These are phyloP conservation scores for Fraxinus dipetala DNA, from an alignment of 305 asterid genomes.

Conservation along the genomic window DNA sequence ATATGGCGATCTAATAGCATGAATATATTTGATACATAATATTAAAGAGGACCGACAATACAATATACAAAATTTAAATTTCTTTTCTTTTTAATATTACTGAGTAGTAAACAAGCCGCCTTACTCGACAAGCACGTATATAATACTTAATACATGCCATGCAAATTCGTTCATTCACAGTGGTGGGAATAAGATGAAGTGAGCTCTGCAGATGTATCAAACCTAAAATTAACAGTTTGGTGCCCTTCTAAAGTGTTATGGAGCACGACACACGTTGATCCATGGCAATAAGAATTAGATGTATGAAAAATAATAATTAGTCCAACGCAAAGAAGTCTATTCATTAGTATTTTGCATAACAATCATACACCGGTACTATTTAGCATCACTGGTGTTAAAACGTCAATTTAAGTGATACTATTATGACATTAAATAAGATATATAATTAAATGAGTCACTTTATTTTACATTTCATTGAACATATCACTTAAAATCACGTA, in stretches of 20 bases:
- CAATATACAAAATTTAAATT: neutral
- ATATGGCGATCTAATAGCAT: neutral
- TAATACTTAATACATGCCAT: neutral
- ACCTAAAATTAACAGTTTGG: neutral
- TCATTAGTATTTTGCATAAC: conserved; percentile 16
- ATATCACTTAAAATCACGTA: too few relatives aligned
- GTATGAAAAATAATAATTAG: neutral
- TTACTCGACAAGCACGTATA: neutral
- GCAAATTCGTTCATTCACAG: neutral
- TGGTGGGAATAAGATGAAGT: neutral
- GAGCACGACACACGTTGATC: neutral
- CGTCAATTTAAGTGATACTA: too few relatives aligned
- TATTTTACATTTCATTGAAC: too few relatives aligned
- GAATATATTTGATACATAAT: neutral
- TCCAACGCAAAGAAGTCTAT: conserved; percentile 23
- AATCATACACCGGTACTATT: neutral
- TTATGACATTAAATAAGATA: too few relatives aligned
- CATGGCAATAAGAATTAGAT: neutral
- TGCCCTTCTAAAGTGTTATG: neutral
- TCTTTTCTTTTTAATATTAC: neutral
- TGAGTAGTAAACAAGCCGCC: neutral
- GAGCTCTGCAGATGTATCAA: neutral
- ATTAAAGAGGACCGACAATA: neutral
- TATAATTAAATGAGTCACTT: too few relatives aligned
- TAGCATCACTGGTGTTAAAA: too few relatives aligned